Base-by-base conservation (phyloP, 2,329 filamentous ascomycete genomes). In the Cercospora nicotianae region DNA sequence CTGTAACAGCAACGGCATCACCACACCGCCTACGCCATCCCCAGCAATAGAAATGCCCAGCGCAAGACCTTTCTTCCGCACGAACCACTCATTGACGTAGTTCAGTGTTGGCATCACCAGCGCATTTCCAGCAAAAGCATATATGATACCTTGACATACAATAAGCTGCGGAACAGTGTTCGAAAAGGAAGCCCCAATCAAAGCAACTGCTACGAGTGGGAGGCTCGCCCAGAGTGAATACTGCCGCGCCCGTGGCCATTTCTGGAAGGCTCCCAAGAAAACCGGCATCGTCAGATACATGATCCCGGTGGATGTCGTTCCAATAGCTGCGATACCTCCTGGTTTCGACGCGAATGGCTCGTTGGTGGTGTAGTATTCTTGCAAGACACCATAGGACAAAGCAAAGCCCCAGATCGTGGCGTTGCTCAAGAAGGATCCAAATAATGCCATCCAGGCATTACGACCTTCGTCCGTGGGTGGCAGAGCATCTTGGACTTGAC, bases 251-350 rank as follows among this genome's bases (percentile, higher is more conserved):
- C 60, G 72, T 7, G 81, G 80, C 31, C 75, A 81, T 51, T 73
- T 74, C 53, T 79, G 79, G 26, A 82, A 70, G 1, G 80, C 60
- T 0, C 74, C 74, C 59, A 82, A 79, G 60, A 80, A 77, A 16
- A 83, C 33, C 0, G 80, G 80, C 57, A 82, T 79, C 26, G 76
- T 77, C 67, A 85, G 76, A 72, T 85, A 85, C 76, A 84, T 81
- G 51, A 84, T 57, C 13, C 70, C 78, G 0, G 79, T 78, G 2
- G 31, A 62, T 10, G 78, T 79, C 2, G 82, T 83, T 60, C 83
- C 83, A 48, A 84, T 80, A 1, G 80, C 78, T 5, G 83, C 81
- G 45, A 85, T 79, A 42, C 80, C 79, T 3, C 65, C 60, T 7
- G 69, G 55, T 7, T 65, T 42, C 42, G 66, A 60, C 1, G 65